A percentile compares a stretch with the other conserved stretches of the same genome.
Conservation (phyloP, 2,329 filamentous ascomycete species). For the Cladophialophora yegresii region DNA sequence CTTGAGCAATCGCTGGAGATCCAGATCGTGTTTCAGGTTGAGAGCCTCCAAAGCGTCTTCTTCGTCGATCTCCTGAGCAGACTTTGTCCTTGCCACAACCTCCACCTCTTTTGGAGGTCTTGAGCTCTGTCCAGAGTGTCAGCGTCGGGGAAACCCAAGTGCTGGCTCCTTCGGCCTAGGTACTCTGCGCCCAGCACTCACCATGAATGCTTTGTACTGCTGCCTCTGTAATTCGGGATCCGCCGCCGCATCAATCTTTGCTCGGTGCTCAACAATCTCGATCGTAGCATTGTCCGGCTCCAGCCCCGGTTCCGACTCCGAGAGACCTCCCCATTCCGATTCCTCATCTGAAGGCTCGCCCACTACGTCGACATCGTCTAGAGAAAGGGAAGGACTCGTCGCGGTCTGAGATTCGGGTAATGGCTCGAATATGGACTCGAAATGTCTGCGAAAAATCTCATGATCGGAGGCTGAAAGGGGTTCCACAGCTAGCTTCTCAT, state of each 20-base stretch:
- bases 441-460: slow-evolving; percentile 77
- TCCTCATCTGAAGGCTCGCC: slow-evolving; percentile 28
- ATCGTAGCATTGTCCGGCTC: slow-evolving; percentile 44
- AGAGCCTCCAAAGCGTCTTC: slow-evolving; percentile 56
- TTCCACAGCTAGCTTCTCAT: slow-evolving; percentile 24
- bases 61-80: slow-evolving; percentile 35
- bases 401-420: slow-evolving; percentile 47
- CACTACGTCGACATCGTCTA: slow-evolving; percentile 39
- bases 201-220: slow-evolving; percentile 80
- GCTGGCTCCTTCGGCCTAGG: background rate
- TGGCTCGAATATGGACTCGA: slow-evolving; percentile 84
- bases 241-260: slow-evolving; percentile 45
- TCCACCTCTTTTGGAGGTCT: slow-evolving; percentile 28
- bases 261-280: slow-evolving; percentile 53
- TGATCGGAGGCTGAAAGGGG: slow-evolving; percentile 58
- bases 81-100: slow-evolving; percentile 8
- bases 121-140: slow-evolving; percentile 21
- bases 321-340: slow-evolving; percentile 66
- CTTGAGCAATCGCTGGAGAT: slow-evolving; percentile 82
- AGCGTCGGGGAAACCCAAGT: background rate
- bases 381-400: slow-evolving; percentile 1
- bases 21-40: slow-evolving; percentile 87
- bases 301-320: slow-evolving; percentile 47
- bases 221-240: slow-evolving; percentile 61
- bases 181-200: slow-evolving; percentile 41